These are phyloP conservation scores for Myriosclerotinia duriaeana DNA, from an alignment of 2,329 filamentous ascomycete genomes.

Conservation along the genomic window DNA sequence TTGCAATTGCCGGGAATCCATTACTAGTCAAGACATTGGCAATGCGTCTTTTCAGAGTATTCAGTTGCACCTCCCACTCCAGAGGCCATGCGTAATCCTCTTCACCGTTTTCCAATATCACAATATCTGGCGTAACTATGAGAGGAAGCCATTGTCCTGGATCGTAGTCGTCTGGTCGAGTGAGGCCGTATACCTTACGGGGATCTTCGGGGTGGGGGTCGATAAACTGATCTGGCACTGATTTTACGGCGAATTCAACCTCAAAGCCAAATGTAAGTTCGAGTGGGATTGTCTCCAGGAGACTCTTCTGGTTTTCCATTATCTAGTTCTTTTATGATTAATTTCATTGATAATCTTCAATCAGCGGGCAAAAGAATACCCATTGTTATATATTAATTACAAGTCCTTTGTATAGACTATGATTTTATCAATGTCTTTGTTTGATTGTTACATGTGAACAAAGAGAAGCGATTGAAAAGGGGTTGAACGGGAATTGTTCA, in stretches of 20 bases:
- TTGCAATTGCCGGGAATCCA: background rate
- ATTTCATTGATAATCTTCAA: background rate
- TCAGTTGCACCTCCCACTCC: background rate
- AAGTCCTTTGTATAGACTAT: background rate
- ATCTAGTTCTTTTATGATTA: no score
- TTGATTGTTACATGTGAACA: background rate
- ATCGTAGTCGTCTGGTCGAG: background rate
- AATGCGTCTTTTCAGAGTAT: background rate
- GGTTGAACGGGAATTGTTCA: background rate
- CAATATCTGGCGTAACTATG: background rate
- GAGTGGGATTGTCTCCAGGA: background rate
- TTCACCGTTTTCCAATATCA: background rate
- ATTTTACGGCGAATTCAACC: background rate
- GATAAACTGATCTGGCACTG: background rate
- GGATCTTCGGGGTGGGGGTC: background rate
- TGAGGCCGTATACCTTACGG: background rate
- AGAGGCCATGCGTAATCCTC: background rate
- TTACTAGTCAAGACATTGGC: background rate
- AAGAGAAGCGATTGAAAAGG: background rate
- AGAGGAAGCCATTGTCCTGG: background rate
- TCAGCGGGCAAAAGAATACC: background rate
- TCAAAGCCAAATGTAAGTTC: conserved; percentile 5
- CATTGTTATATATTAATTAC: background rate
- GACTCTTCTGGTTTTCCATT: background rate
- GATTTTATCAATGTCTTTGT: background rate